Evolutionary conservation across 768 basidiomycete species (phyloP), one percentile per base, ranked within the genome.

Genomic region (Leccinum boreale): DNA sequence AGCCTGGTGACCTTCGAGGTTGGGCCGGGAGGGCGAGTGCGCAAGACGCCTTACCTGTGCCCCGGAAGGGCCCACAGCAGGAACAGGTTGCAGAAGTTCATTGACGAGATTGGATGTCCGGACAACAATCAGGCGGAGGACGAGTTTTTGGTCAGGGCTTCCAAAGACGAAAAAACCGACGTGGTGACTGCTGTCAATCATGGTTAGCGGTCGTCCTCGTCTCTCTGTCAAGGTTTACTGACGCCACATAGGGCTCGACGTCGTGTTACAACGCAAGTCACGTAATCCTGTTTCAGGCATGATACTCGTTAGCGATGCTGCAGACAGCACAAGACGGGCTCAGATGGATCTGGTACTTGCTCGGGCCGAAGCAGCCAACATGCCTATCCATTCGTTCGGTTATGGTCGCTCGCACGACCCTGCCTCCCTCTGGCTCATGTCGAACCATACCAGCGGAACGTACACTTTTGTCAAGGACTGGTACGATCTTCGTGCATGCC

Each of bases 331-430:
- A 15, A 84, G 94, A 53, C 86, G 94, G 15, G 93, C 93, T 23
- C 95, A 98, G 73, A 98, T 99, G 94, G 97, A 99, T 71, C 82
- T 99, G 15, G 95, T 98, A 15, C 89, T 98, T 49, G 95, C 96
- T 46, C 89, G 97, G 36, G 90, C 94, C 2, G 97, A 99, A 68
- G 96, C 97, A 12, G 97, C 92, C 29, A 94, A 94, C 70, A 86
- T 97, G 24, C 95, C 97, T 4, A 97, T 99, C 55, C 96, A 99
- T 72, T 90, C 95, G 3, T 89, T 99, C 63, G 97, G 97, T 52
- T 99, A 96, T 67, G 96, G 95, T 26, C 90, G 92, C 58, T 91
- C 93, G 15, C 97, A 98, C 69, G 97, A 98, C 72, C 97, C 97
- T 17, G 93, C 93, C 14, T 96, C 94, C 7, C 83, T 99, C 33